Base-by-base conservation (phyloP, 2,329 filamentous ascomycete species). In the Aurifilum marmelostoma region DNA sequence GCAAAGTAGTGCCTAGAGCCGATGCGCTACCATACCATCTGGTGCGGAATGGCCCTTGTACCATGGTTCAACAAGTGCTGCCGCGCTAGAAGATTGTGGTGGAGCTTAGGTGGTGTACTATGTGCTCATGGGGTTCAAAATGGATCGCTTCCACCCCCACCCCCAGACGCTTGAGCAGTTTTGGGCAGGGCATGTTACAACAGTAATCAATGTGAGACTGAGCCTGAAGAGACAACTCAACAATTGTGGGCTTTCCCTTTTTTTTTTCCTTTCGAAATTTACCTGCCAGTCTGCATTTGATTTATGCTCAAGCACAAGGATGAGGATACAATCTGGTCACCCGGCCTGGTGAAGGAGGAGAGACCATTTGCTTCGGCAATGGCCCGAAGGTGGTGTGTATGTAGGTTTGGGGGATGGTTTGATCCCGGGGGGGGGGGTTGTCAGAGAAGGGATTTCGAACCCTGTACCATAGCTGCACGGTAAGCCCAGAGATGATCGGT, bases 401-500 rank as follows among this genome's bases (percentile, higher is more conserved):
- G 41, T 1, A 2, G 41, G 43, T n/a, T 7, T 47, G 43, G 43
- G 8, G n/a, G 43, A 47, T 47, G 43, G n/a, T 47, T 47, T 6
- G 27, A 24, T 29, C 50, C 18, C 24, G 24, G 52, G 52, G 32
- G 52, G 24, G 52, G 52, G 32, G 27, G 52, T 24, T 56, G 24
- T 2, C 5, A 56, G 52, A 29, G 5, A 29, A 2, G 32, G 52
- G 52, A 18, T 32, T 56, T 29, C 32, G 27, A 29, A 29, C 24
- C 43, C 6, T 29, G 52, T 32, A 56, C 52, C 52, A 56, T 56
- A 21, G 43, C 43, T n/a, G 43, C 43, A n/a, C n/a, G 43, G 52
- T 56, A 56, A 29, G 52, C 52, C 27, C 24, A 56, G 11, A 54
- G 52, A 56, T 29, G 52, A 56, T 56, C 52, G 52, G 52, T 56